These are phyloP conservation scores for Diaporthe citrichinensis DNA, from an alignment of 2,329 filamentous ascomycete species.

Conservation along the genomic window DNA sequence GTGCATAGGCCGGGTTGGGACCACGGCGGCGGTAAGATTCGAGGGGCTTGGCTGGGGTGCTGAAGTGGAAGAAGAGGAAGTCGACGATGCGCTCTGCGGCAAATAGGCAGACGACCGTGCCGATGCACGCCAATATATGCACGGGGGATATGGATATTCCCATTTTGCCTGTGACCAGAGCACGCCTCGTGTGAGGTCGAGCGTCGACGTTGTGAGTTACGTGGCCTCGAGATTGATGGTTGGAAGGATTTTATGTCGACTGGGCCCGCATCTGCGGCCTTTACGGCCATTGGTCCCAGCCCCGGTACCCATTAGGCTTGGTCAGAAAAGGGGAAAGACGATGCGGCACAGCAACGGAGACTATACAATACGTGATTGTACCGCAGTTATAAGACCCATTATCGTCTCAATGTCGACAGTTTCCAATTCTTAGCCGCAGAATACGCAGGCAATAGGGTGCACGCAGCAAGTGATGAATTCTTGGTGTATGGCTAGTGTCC, in stretches of 20 bases:
- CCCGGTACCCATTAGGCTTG: not conserved
- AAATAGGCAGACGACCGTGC: conserved; percentile 43
- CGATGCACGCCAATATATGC: conserved; percentile 41
- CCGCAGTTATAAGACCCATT: not conserved
- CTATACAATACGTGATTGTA: not conserved
- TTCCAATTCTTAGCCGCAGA: not conserved
- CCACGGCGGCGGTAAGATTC: conserved; percentile 45
- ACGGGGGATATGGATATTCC: not conserved
- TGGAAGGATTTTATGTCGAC: not conserved
- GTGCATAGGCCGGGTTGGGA: conserved; percentile 47
- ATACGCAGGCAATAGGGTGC: not conserved
- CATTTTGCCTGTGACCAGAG: not conserved
- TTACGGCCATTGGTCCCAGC: not conserved
- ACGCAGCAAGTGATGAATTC: not conserved
- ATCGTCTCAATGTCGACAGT: not conserved
- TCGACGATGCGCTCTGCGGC: conserved; percentile 35
- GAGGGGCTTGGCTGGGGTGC: conserved; percentile 44
- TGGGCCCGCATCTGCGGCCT: not conserved
- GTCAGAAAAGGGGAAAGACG: not conserved
- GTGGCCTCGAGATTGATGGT: not conserved
- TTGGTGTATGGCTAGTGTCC: not conserved
- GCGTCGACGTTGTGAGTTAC: not conserved
- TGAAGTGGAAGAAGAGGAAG: conserved; percentile 46
- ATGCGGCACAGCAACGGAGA: not conserved
- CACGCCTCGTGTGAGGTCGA: no score